Base-by-base conservation (phyloP, 352 stramenopile species). In the Discostella stelligera region DNA sequence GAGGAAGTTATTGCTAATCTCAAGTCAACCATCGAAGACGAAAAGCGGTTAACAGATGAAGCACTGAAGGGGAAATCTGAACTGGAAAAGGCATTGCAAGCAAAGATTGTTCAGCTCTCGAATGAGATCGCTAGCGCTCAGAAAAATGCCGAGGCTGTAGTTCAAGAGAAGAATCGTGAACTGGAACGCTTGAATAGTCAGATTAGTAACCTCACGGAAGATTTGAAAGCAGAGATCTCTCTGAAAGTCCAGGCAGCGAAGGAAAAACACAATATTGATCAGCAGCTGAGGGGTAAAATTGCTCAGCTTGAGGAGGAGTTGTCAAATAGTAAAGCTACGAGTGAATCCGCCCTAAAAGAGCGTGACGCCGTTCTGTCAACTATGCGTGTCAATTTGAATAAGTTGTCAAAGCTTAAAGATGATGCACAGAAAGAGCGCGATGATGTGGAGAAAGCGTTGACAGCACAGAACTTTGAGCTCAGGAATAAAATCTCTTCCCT, bases 81-180 rank as follows among this genome's bases (percentile, higher is more conserved):
- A 7, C 44, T 80, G 16, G 77, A 84, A 23, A 65, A 50, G 27
- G 49, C 63, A 23, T 55, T 79, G 21, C 71, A 73, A 49, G 67
- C 59, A 32, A 73, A 69, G 41, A 80, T 80, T 16, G 56, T 71
- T 21, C 48, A 74, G 48, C 58, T 80, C 20, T 79, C 71, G 13
- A 23, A 71, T 30, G 72, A 53, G 25, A 70, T 80, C 25, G 49
- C 68, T 16, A 52, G 21, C 30, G 62, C 64, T 37, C 64, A 74
- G 39, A 77, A 71, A 56, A 80, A 69, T 61, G 55, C 64, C 10
- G 44, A 69, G 50, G 46, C 66, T 3, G 20, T 55, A 20, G 63
- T 64, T 13, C 39, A 48, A 30, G 72, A 74, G 18, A 70, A 70
- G 46, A 63, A 69, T 23, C 14, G 21, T 8, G 56, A 80, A 41